Percentiles rank a stretch among this genome's conserved stretches.
Conservation (phyloP, 2,329 filamentous ascomycete species). For the Verticillium klebahnii region DNA sequence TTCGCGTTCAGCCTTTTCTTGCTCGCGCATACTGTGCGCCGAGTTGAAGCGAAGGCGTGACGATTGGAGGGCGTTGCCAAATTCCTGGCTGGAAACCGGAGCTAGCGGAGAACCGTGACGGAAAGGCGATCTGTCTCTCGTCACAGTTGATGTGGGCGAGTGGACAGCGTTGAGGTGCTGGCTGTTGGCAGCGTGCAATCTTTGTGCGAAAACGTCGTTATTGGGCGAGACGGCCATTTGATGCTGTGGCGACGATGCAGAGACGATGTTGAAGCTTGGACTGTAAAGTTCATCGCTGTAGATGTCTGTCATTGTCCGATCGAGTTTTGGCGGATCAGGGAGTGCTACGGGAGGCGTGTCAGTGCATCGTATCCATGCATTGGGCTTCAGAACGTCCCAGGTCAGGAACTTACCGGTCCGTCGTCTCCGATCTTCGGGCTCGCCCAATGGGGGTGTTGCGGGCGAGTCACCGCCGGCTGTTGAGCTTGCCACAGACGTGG, state of each 20-base stretch:
- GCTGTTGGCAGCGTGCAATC: conserved; percentile 73
- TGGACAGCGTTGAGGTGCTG: conserved; percentile 60
- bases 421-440: conserved; percentile 45
- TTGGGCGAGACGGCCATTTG: conserved; percentile 44
- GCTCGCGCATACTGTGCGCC: conserved; percentile 56
- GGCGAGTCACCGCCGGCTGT: conserved; percentile 54
- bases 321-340: conserved; percentile 65
- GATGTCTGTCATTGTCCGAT: conserved; percentile 80
- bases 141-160: conserved; percentile 38
- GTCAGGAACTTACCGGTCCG: conserved; percentile 17
- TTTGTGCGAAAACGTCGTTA: conserved; percentile 66
- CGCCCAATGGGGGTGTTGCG: conserved; percentile 47
- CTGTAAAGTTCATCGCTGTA: conserved; percentile 84
- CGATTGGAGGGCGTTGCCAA: conserved; percentile 19
- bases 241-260: conserved; percentile 42
- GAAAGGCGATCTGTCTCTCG: conserved; percentile 77
- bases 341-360: conserved; percentile 1
- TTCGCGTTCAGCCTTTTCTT: conserved; percentile 57
- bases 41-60: conserved; percentile 36
- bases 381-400: conserved; percentile 4
- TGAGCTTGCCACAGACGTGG: conserved; percentile 54
- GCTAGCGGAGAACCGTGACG: conserved; percentile 56
- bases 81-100: conserved; percentile 31
- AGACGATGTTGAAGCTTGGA: conserved; percentile 57
- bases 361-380: conserved; percentile 20